Percentiles rank a stretch among this genome's conserved stretches.
These are phyloP conservation scores for Fraxinus ornus DNA, from an alignment of 305 asterid genomes.

Conservation along the genomic window DNA sequence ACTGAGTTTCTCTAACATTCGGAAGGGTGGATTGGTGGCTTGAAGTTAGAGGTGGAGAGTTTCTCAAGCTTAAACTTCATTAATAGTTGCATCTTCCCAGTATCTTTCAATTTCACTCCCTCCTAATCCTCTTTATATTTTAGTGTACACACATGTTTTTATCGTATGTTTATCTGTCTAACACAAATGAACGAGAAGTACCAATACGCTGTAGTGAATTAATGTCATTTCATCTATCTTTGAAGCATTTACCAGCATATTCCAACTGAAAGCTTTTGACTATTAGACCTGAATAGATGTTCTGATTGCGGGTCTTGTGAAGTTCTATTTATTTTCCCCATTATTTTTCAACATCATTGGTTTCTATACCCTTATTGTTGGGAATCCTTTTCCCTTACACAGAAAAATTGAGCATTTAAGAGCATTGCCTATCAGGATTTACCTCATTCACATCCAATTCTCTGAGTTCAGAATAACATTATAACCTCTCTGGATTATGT, in stretches of 20 bases:
- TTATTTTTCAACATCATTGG: no score
- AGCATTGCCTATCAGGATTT: no score
- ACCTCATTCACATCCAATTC: no score
- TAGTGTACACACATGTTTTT: neutral
- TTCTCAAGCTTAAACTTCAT: neutral
- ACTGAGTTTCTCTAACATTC: conserved; percentile 21
- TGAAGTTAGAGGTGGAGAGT: conserved; percentile 18
- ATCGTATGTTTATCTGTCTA: neutral
- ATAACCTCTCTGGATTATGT: neutral
- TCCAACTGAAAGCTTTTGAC: neutral
- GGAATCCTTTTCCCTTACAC: no score
- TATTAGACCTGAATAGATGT: neutral
- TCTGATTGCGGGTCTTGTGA: neutral
- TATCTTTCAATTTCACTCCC: neutral
- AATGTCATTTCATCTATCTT: neutral
- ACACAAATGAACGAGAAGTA: neutral
- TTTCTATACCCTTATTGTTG: no score
- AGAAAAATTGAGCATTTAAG: no score
- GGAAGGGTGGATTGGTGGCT: conserved; percentile 34
- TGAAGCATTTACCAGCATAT: neutral
- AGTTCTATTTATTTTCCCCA: neutral
- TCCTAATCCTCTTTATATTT: neutral
- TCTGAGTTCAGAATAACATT: neutral
- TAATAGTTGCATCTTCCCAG: neutral
- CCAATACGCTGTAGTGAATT: no score